A percentile compares a stretch with the other conserved stretches of the same genome.
Evolutionary conservation across 2,329 filamentous ascomycete genomes (phyloP).

Genomic region (Colletotrichum zoysiae): DNA sequence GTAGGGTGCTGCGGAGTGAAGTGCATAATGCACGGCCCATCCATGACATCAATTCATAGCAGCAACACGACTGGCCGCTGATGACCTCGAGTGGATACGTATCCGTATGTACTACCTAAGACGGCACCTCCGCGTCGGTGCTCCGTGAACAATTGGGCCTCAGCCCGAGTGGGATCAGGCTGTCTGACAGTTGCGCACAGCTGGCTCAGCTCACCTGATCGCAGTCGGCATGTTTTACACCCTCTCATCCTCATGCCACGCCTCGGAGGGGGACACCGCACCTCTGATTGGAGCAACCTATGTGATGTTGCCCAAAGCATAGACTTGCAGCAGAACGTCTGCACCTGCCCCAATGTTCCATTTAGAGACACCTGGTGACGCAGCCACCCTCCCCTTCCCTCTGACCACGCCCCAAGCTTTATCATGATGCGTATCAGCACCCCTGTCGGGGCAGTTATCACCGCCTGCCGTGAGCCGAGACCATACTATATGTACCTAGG

Average conservation of each 20-base stretch:
- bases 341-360: neutral
- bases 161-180: neutral
- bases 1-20: neutral
- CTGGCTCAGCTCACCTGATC: neutral
- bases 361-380: neutral
- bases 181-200: neutral
- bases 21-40: neutral
- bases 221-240: neutral
- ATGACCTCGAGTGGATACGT: neutral
- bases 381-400: neutral
- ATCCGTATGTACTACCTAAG: too few relatives aligned
- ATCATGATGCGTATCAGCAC: slow-evolving; percentile 22
- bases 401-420: slow-evolving; percentile 38
- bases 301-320: slow-evolving; percentile 8
- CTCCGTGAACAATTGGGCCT: neutral
- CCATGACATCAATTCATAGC: slow-evolving; percentile 15
- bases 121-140: neutral
- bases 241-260: neutral
- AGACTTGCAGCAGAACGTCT: slow-evolving; percentile 9
- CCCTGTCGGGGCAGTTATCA: slow-evolving; percentile 21
- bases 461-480: slow-evolving; percentile 16
- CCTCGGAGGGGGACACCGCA: too few relatives aligned
- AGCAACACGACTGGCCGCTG: slow-evolving; percentile 7
- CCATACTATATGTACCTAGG: slow-evolving; percentile 11
- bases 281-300: slow-evolving; percentile 15